These are phyloP conservation scores for Letharia columbiana DNA, from an alignment of 495 filamentous ascomycete genomes.

Conservation along the genomic window DNA sequence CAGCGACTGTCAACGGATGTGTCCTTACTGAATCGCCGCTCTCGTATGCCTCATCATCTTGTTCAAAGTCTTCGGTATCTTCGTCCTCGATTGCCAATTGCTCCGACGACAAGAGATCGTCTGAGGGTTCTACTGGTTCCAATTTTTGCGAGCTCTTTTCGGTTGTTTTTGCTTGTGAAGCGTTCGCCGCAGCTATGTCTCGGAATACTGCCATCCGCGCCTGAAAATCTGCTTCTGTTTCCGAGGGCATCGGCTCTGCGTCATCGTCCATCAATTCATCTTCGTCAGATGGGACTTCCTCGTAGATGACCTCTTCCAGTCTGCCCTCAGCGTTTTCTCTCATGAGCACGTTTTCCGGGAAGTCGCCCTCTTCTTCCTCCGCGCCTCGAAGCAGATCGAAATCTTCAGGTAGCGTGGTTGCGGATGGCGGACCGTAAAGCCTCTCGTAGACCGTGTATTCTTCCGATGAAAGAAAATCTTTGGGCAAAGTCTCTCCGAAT, in stretches of 20 bases:
- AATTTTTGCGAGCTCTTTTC: neutral
- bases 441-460: conserved; percentile 72
- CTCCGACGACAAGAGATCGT: neutral
- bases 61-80: conserved; percentile 40
- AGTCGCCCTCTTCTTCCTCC: conserved; percentile 31
- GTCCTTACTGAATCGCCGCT: conserved; percentile 36
- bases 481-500: conserved; percentile 71
- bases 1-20: conserved; percentile 58
- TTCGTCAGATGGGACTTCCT: conserved; percentile 28
- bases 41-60: conserved; percentile 24
- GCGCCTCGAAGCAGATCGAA: conserved; percentile 40
- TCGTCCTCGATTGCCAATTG: conserved; percentile 41
- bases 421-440: conserved; percentile 64
- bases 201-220: conserved; percentile 35
- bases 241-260: conserved; percentile 15
- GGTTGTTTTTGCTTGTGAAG: conserved; percentile 17
- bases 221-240: conserved; percentile 14
- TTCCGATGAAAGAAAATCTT: conserved; percentile 56
- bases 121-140: neutral
- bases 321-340: conserved; percentile 52
- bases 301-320: conserved; percentile 47
- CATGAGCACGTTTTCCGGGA: conserved; percentile 37
- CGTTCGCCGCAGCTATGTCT: conserved; percentile 40
- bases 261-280: conserved; percentile 23
- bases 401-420: conserved; percentile 49